These are phyloP conservation scores for Akebia trifoliata DNA, from an alignment of 164 flowering plant species.

Conservation along the genomic window DNA sequence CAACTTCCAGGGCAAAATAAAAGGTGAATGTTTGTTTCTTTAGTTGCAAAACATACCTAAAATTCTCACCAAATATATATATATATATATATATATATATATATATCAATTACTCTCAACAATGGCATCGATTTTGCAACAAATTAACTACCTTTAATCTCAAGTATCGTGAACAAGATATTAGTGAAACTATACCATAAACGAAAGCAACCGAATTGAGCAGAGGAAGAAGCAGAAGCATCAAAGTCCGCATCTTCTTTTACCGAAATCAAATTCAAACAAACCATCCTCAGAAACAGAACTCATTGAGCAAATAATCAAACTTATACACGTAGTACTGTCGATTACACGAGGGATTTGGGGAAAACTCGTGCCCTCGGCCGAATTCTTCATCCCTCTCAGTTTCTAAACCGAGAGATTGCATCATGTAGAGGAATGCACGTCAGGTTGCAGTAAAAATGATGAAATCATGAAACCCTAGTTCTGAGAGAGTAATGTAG, in stretches of 20 bases:
- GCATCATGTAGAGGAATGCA: conserved; percentile 10
- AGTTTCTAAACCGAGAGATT: background rate
- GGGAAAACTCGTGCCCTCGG: conserved; percentile 5
- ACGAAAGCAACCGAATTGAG: conserved; percentile 21
- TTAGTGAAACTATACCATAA: conserved; percentile 24
- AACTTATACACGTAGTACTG: background rate
- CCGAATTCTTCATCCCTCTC: conserved; percentile 11
- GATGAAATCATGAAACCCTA: conserved; percentile 22
- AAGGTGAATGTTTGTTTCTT: too few species aligned
- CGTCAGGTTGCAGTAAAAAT: background rate
- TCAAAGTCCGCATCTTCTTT: conserved; percentile 32
- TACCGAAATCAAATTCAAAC: conserved; percentile 12
- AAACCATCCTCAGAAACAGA: conserved; percentile 23
- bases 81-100: too few species aligned
- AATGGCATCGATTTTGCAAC: background rate
- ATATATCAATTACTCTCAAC: too few species aligned
- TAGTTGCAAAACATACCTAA: too few species aligned
- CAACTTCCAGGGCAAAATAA: too few species aligned
- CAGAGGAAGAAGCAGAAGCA: conserved; percentile 24
- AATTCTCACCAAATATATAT: too few species aligned
- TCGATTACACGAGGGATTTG: conserved; percentile 4
- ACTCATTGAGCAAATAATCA: background rate
- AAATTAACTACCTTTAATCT: background rate
- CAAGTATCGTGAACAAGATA: background rate
- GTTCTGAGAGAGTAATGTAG: conserved; percentile 21